phyloP scores from a whole-genome alignment of 495 filamentous ascomycete species.

The Talaromyces wortmannii region DNA sequence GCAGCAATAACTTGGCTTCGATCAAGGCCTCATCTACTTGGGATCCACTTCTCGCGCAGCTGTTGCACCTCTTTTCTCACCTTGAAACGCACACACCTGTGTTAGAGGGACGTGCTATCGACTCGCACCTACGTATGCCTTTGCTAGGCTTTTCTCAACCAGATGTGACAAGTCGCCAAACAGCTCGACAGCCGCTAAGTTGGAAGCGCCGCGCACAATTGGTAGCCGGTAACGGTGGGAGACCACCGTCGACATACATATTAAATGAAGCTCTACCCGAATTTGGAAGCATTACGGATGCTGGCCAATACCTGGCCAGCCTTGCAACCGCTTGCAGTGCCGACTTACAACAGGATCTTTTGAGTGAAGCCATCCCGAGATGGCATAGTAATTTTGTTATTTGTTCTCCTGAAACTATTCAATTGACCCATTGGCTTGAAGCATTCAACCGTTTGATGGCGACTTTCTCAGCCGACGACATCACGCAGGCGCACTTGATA shows the following conservation, averaged over 20 bases:
- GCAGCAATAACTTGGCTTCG: background rate
- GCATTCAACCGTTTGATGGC: constrained; percentile 1
- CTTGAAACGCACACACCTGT: constrained; percentile 1
- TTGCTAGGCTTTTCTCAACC: background rate
- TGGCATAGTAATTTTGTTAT: background rate
- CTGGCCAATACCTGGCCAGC: background rate
- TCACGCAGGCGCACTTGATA: background rate
- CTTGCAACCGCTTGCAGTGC: background rate
- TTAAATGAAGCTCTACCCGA: background rate
- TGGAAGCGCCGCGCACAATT: background rate
- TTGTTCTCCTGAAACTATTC: background rate
- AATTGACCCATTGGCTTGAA: constrained; percentile 1
- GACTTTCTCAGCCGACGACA: background rate
- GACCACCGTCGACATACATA: background rate
- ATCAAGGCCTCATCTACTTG: background rate
- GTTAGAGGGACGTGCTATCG: background rate
- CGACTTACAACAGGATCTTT: background rate
- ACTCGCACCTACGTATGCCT: background rate
- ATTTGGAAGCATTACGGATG: background rate
- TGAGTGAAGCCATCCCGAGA: background rate
- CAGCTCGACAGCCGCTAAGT: background rate
- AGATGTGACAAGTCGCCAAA: background rate
- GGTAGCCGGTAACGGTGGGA: background rate
- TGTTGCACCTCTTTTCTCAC: background rate
- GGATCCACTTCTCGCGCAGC: constrained; percentile 1